Evolutionary conservation across 768 basidiomycete species (phyloP), one percentile per base, ranked within the genome.

Genomic region (Auricularia heimuer): DNA sequence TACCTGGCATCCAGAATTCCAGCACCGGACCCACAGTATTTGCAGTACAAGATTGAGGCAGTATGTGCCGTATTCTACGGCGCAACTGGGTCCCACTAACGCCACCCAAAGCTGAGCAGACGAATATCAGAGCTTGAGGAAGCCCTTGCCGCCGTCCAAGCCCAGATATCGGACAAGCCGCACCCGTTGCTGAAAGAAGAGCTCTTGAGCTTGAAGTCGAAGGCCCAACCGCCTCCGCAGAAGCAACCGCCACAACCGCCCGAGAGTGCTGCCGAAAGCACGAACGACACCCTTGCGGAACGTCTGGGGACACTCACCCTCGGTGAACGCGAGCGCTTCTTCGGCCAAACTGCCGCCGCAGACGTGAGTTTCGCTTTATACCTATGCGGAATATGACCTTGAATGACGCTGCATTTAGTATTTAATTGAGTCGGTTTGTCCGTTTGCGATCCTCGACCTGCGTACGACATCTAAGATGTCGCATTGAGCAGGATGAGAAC

Each of bases 151-250:
- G 70, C 76, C 1, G 81, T 86, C 0, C 88, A 92, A 68, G 73
- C 79, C 10, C 24, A 33, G 24, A 35, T 87, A 16, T 51, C 47
- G 6, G 66, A 75, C 14, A 87, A 89, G 8, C 76, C 73, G 7
- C 90, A 92, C 65, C 85, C 86, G 3, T 79, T 92, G 24, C 79
- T 92, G 1, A 68, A 83, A 10, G 89, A 91, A 0, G 90, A 92
- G 4, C 80, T 90, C 35, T 77, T 92, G 12, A 80, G 82, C 65
- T 81, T 92, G 69, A 92, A 92, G 69, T 86, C 87, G 0, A 89
- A 10, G 34, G 6, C 56, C 2, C 29, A 29, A 29, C 29, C 29
- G 29, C 29, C 29, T 29, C 29, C 29, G 2, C 29, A 29, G 29
- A 29, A 29, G 29, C 29, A 29, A 29, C 29, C 29, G 29, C 29